Evolutionary conservation across 805 yeast species (phyloP).

Genomic region (Saccharomycopsis malanga): DNA sequence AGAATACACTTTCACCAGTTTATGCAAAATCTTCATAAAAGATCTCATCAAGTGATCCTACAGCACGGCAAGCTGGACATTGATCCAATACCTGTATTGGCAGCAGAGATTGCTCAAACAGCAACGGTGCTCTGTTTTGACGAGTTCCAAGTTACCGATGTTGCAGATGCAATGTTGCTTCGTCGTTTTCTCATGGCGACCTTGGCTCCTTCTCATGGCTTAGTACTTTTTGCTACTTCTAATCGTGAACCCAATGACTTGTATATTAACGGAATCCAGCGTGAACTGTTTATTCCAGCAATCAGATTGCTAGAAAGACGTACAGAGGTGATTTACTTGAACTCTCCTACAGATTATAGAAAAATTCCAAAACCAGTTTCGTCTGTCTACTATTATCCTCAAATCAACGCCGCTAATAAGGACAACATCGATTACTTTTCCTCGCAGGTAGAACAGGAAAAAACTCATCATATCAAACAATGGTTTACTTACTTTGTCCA

Average conservation of each 20-base stretch:
- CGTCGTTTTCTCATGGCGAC: constrained; percentile 64
- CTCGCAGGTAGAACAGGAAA: constrained; percentile 37
- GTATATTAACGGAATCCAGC: constrained; percentile 89
- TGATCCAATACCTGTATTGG: constrained; percentile 78
- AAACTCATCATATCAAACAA: constrained; percentile 55
- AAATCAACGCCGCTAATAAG: constrained; percentile 42
- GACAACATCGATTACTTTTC: constrained; percentile 27
- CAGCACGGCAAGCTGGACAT: constrained; percentile 59
- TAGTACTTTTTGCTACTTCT: constrained; percentile 86
- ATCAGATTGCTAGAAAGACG: constrained; percentile 68
- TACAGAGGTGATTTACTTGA: constrained; percentile 70
- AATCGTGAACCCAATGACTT: constrained; percentile 92
- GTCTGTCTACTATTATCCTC: constrained; percentile 70
- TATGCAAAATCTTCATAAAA: constrained; percentile 88
- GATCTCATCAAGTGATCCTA: constrained; percentile 66
- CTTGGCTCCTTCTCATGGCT: constrained; percentile 71
- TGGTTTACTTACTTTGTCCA: constrained; percentile 83
- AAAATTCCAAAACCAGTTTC: constrained; percentile 79
- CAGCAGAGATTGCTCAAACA: constrained; percentile 71
- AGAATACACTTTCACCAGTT: constrained; percentile 94
- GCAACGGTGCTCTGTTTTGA: constrained; percentile 87
- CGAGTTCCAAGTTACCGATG: constrained; percentile 97
- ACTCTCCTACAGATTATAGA: constrained; percentile 92
- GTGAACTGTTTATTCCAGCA: constrained; percentile 88
- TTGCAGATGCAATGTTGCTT: constrained; percentile 95